phyloP scores from a whole-genome alignment of 768 basidiomycete species.

The Suillus alpinus region DNA sequence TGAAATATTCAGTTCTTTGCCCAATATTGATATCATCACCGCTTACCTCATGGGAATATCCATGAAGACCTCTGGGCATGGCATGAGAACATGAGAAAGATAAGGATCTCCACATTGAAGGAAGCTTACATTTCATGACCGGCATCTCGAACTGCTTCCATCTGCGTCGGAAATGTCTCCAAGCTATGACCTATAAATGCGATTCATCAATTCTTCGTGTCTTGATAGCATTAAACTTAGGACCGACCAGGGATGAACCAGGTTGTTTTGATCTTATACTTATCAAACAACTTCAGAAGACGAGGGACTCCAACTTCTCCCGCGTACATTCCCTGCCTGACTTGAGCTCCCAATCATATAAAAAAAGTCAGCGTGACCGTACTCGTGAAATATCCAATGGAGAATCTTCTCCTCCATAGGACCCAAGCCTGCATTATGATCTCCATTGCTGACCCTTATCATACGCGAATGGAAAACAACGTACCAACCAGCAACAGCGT shows the following conservation, averaged over 20 bases:
- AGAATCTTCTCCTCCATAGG: slow-evolving; percentile 71
- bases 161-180: slow-evolving; percentile 71
- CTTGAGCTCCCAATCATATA: not conserved
- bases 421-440: slow-evolving; percentile 50
- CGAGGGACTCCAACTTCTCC: slow-evolving; percentile 69
- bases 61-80: slow-evolving; percentile 53
- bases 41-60: slow-evolving; percentile 65
- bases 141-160: slow-evolving; percentile 66
- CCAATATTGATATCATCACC: not conserved
- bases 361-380: not conserved
- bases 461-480: not conserved
- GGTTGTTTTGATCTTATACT: slow-evolving; percentile 61
- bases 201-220: not conserved
- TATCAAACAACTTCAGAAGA: slow-evolving; percentile 63
- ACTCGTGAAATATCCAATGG: slow-evolving; percentile 67
- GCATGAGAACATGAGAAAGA: not conserved
- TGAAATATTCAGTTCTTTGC: not conserved
- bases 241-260: slow-evolving; percentile 68
- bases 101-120: not conserved
- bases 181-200: slow-evolving; percentile 55
- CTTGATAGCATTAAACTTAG: not conserved
- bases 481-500: slow-evolving; percentile 70
- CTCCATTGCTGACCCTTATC: not conserved
- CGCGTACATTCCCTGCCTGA: slow-evolving; percentile 58
- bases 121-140: slow-evolving; percentile 63